Conservation (phyloP, 768 basidiomycete genomes). For the Podaxis sp. region DNA sequence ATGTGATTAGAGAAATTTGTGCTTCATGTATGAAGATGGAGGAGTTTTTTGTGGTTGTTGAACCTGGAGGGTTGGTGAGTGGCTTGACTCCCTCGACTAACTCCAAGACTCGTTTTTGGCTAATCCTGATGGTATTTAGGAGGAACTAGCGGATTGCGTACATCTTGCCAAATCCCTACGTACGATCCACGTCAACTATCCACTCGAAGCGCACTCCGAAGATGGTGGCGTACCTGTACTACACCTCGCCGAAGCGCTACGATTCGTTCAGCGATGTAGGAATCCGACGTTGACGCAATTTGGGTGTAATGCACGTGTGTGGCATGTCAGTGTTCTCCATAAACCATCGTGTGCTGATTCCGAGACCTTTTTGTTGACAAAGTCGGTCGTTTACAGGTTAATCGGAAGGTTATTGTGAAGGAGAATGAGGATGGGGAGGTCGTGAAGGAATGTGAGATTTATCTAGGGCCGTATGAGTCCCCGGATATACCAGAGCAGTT, state of each 20-base stretch:
- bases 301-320: constrained; percentile 68
- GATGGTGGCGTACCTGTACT: constrained; percentile 29
- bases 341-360: constrained; percentile 2
- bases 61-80: constrained; percentile 46
- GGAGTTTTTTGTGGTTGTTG: constrained; percentile 62
- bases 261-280: constrained; percentile 50
- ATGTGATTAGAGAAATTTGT: constrained; percentile 55
- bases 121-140: constrained; percentile 29
- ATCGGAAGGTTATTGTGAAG: constrained; percentile 34
- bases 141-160: constrained; percentile 40
- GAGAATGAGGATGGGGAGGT: constrained; percentile 41
- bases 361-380: neutral
- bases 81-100: neutral
- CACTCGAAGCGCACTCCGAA: constrained; percentile 28
- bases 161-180: constrained; percentile 46
- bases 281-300: constrained; percentile 52
- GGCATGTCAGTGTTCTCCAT: constrained; percentile 51
- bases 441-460: constrained; percentile 32
- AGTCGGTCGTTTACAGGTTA: constrained; percentile 38
- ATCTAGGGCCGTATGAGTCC: constrained; percentile 55
- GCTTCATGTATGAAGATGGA: constrained; percentile 50
- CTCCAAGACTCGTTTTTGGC: neutral
- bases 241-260: constrained; percentile 34
- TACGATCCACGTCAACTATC: constrained; percentile 62
- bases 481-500: constrained; percentile 74